Evolutionary conservation across 208 protist species (phyloP).

Genomic region (Leishmania gerbilli): DNA sequence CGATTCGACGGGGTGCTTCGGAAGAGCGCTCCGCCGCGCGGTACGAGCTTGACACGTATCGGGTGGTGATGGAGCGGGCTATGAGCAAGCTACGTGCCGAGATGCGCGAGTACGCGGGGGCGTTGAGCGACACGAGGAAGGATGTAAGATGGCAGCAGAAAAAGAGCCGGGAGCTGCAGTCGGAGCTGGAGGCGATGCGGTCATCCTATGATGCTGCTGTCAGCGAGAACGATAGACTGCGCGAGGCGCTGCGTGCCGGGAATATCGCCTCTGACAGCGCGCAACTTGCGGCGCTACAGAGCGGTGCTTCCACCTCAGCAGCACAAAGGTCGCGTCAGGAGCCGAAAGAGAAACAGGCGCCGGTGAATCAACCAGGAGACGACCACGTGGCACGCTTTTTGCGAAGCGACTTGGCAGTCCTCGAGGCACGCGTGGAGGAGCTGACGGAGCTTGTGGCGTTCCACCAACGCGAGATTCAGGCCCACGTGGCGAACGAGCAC

Average conservation of each 20-base stretch:
- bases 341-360: not conserved
- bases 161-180: conserved; percentile 14
- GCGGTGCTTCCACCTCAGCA: not conserved
- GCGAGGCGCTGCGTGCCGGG: conserved; percentile 1
- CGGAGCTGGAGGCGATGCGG: conserved; percentile 7
- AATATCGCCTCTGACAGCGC: not conserved
- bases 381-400: conserved; percentile 1
- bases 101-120: conserved; percentile 28
- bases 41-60: conserved; percentile 64
- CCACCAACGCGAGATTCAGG: conserved; percentile 62
- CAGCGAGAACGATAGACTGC: conserved; percentile 18
- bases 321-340: not conserved
- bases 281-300: conserved; percentile 5
- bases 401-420: conserved; percentile 28
- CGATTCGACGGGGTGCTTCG: conserved; percentile 14
- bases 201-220: not conserved
- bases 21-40: conserved; percentile 23
- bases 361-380: not conserved
- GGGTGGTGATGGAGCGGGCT: conserved; percentile 53
- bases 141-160: conserved; percentile 20
- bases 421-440: conserved; percentile 31
- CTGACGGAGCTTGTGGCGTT: conserved; percentile 43
- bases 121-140: conserved; percentile 35
- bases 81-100: conserved; percentile 51
- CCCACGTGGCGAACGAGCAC: conserved; percentile 47